Base-by-base conservation (phyloP, 306 rosid genomes). In the Corylus heterophylla region DNA sequence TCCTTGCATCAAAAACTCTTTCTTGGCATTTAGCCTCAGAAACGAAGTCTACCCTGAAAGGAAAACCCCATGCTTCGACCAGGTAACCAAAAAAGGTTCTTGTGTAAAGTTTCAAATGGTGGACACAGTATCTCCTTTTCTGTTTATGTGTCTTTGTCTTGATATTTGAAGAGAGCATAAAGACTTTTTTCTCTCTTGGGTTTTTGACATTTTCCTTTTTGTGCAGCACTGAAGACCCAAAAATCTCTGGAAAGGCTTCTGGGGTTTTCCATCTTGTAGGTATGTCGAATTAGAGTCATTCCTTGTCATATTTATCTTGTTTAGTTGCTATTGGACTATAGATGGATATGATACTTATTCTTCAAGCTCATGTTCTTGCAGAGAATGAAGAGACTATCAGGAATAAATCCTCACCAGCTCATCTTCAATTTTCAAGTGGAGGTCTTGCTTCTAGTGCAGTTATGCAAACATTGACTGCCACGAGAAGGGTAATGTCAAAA, bases 21-120 rank as follows among this genome's bases (percentile, higher is more conserved):
- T 95, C 97, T 16, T 92, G 98, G 98, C 95, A 95, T 86, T 80
- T 95, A 85, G 95, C 98, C 74, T 92, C 97, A 64, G 98, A 95
- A 76, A 91, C 98, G 1, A 95, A 89, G 79, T 82, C 98, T 50
- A 89, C 97, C 72, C 74, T 90, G 73, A 91, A 91, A 79, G 86
- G 85, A 72, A 83, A 81, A 68, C 76, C 90, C 10, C 87, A 74
- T 68, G 54, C 90, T 83, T 80, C 79, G 20, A 82, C 80, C 75
- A 82, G 87, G 98, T 95, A 78, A 85, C 77, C 59, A 11, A 66
- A 68, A 47, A 20, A 68, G 22, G 50, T 61, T 42, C 48, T 61
- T 72, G 54, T 64, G 44, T 35, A 62, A 44, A 47, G 61, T 69
- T 44, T 42, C 13, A 16, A 16, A 2, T 12, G 44, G 50, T 4